Conservation (phyloP, 2,329 filamentous ascomycete genomes). For the Pseudonectria foliicola region DNA sequence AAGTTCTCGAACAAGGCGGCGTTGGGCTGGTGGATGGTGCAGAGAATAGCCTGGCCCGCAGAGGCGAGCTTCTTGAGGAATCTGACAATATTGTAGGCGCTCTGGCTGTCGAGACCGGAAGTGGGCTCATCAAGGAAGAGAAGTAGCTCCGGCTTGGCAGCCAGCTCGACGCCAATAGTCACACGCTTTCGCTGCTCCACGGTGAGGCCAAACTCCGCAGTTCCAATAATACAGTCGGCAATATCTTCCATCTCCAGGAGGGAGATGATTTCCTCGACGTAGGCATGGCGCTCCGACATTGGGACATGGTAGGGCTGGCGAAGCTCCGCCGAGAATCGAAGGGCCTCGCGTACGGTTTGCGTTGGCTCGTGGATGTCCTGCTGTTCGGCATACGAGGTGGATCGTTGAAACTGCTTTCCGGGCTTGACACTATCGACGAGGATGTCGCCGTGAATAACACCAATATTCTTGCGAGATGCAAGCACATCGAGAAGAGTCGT, state of each 20-base stretch:
- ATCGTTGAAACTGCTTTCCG: constrained; percentile 53
- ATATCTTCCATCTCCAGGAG: constrained; percentile 53
- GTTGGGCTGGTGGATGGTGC: constrained; percentile 87
- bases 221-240: constrained; percentile 52
- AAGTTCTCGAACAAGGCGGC: constrained; percentile 84
- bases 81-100: constrained; percentile 69
- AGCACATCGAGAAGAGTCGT: constrained; percentile 78
- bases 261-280: constrained; percentile 55
- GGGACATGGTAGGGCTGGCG: constrained; percentile 50
- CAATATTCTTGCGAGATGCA: constrained; percentile 53
- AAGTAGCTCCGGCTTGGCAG: constrained; percentile 70
- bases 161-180: constrained; percentile 87
- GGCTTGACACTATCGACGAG: constrained; percentile 50
- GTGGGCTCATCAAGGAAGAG: constrained; percentile 77
- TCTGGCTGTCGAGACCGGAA: constrained; percentile 56
- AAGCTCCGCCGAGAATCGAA: constrained; percentile 56
- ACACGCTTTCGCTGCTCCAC: constrained; percentile 64
- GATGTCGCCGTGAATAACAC: constrained; percentile 50
- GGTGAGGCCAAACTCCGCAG: constrained; percentile 61
- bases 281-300: constrained; percentile 47
- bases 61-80: constrained; percentile 69
- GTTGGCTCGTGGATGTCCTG: constrained; percentile 55
- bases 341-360: constrained; percentile 56
- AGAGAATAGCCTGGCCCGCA: constrained; percentile 82
- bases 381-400: constrained; percentile 56